These are phyloP conservation scores for Helotiales sp. DNA, from an alignment of 2,329 filamentous ascomycete species.

Conservation along the genomic window DNA sequence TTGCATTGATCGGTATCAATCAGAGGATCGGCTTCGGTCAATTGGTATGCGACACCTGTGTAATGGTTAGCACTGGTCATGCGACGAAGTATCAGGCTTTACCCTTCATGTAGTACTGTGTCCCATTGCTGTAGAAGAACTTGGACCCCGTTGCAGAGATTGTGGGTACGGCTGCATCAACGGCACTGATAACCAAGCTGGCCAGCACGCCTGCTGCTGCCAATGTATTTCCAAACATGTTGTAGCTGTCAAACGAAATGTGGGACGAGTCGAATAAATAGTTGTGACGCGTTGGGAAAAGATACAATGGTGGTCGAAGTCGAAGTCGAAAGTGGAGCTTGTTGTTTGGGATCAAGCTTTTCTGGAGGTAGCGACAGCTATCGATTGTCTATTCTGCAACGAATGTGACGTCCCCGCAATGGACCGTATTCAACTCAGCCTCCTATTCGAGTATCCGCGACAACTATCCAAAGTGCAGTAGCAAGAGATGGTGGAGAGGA, in stretches of 20 bases:
- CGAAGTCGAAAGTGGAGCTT: neutral
- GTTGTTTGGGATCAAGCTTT: neutral
- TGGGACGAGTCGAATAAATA: neutral
- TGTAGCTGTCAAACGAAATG: neutral
- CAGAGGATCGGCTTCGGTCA: conserved; percentile 68
- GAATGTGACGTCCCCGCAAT: neutral
- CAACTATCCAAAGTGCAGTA: neutral
- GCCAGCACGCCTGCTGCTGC: conserved; percentile 26
- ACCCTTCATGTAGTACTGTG: conserved; percentile 86
- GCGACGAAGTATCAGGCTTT: conserved; percentile 19
- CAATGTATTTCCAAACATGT: conserved; percentile 29
- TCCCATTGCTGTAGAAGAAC: conserved; percentile 79
- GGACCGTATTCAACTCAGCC: neutral
- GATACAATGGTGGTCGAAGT: neutral
- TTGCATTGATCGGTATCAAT: conserved; percentile 73
- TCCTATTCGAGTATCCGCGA: neutral
- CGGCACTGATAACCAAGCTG: conserved; percentile 26
- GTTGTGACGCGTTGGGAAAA: neutral
- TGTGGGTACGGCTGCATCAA: conserved; percentile 42
- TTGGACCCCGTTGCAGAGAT: conserved; percentile 69
- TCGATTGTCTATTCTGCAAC: neutral
- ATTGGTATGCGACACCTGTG: conserved; percentile 72
- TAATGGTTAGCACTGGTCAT: conserved; percentile 15
- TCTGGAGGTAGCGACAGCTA: neutral
- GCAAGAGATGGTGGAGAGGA: neutral